Percentiles rank a stretch among this genome's conserved stretches.
These are phyloP conservation scores for Pyrus communis DNA, from an alignment of 306 rosid species.

Conservation along the genomic window DNA sequence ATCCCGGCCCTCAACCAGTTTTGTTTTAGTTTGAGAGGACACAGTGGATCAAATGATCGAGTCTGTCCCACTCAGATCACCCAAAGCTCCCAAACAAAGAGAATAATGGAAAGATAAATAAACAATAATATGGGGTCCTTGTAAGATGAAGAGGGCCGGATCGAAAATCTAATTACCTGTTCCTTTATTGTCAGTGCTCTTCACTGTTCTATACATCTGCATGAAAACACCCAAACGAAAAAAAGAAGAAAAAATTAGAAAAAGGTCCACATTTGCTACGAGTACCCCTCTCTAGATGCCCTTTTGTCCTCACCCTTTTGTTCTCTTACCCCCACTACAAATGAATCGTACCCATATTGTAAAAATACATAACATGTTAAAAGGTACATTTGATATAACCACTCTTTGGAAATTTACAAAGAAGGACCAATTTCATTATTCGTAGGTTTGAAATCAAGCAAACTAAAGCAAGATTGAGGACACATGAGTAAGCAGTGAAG, in stretches of 20 bases:
- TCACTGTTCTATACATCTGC: slow-evolving; percentile 99
- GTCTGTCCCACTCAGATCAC: slow-evolving; percentile 32
- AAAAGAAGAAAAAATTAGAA: slow-evolving; percentile 13
- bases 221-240: slow-evolving; percentile 29
- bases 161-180: slow-evolving; percentile 51
- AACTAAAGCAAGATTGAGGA: slow-evolving; percentile 8
- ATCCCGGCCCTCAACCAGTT: not conserved
- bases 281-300: slow-evolving; percentile 34
- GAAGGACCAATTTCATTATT: not conserved
- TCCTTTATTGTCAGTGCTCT: slow-evolving; percentile 65
- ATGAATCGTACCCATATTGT: slow-evolving; percentile 14
- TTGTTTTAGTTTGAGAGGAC: slow-evolving; percentile 20
- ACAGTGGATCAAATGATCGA: slow-evolving; percentile 32
- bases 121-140: slow-evolving; percentile 20
- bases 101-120: slow-evolving; percentile 29
- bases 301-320: slow-evolving; percentile 49
- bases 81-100: slow-evolving; percentile 36
- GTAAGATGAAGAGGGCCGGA: not conserved
- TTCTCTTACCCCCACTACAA: slow-evolving; percentile 43
- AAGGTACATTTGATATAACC: not conserved
- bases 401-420: not conserved
- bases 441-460: not conserved
- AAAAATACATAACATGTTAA: not conserved
- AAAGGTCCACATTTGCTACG: slow-evolving; percentile 25
- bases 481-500: slow-evolving; percentile 9